Evolutionary conservation across 371 early-diverging fungal genomes (phyloP).

Genomic region (Mortierella sp.): DNA sequence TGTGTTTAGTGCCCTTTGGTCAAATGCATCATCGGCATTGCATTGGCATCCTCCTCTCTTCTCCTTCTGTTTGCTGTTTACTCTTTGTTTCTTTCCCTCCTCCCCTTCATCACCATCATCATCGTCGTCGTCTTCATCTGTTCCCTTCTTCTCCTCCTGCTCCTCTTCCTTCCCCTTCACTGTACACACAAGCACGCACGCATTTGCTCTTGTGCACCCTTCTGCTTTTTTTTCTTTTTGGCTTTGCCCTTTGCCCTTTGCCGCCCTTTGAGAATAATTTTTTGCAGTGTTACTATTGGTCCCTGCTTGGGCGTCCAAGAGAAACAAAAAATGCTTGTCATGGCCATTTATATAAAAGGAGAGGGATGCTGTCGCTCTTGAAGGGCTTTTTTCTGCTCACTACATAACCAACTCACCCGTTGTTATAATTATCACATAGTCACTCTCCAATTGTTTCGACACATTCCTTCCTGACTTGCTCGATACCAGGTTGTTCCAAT

Average conservation of each 20-base stretch:
- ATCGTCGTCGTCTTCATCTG: background rate
- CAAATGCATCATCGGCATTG: slow-evolving; percentile 2
- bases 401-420: background rate
- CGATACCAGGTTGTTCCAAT: background rate
- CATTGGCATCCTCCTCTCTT: background rate
- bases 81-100: background rate
- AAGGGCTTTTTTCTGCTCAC: background rate
- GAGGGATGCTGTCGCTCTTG: background rate
- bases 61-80: background rate
- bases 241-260: slow-evolving; percentile 3
- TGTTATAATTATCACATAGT: background rate
- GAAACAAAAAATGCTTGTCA: background rate
- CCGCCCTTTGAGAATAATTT: background rate
- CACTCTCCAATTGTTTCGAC: background rate
- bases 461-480: background rate
- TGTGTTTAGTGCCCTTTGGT: slow-evolving; percentile 8
- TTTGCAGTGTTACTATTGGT: slow-evolving; percentile 1
- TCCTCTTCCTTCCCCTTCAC: background rate
- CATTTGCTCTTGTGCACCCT: background rate
- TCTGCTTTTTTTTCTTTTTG: background rate
- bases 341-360: background rate
- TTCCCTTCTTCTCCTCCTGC: background rate
- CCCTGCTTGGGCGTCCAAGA: slow-evolving; percentile 9
- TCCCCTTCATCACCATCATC: background rate
- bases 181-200: background rate